Percentiles rank a stretch among this genome's conserved stretches.
phyloP scores from a whole-genome alignment of 2,329 filamentous ascomycete genomes.

The Fusarium drepaniforme region DNA sequence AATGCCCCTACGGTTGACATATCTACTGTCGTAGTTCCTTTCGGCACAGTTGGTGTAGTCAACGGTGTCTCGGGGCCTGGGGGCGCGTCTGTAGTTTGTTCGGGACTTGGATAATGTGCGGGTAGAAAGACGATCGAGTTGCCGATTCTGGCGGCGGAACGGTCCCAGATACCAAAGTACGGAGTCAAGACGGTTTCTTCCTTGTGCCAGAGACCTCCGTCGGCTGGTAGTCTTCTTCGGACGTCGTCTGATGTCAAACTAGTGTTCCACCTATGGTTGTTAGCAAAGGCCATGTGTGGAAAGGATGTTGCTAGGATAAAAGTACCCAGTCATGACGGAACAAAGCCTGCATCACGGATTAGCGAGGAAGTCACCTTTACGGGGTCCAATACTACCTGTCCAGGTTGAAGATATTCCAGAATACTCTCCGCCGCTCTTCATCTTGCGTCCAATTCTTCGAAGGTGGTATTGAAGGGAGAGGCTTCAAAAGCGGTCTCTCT shows the following conservation, averaged over 20 bases:
- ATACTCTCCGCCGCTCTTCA: constrained; percentile 48
- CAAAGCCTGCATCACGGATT: constrained; percentile 11
- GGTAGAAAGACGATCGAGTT: constrained; percentile 55
- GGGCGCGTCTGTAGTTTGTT: constrained; percentile 19
- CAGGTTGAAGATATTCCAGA: constrained; percentile 50
- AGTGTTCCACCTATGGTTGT: constrained; percentile 45
- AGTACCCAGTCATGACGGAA: constrained; percentile 34
- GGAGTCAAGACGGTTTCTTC: constrained; percentile 54
- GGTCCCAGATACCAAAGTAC: constrained; percentile 60
- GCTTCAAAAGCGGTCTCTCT: constrained; percentile 10
- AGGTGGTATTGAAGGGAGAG: background rate
- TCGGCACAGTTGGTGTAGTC: background rate
- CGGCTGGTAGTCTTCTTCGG: constrained; percentile 47
- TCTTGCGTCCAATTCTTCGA: constrained; percentile 49
- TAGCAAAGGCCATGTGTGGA: fast-evolving
- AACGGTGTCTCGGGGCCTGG: constrained; percentile 17
- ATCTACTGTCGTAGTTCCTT: constrained; percentile 30
- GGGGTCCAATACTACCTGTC: constrained; percentile 37
- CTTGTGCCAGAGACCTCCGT: constrained; percentile 56
- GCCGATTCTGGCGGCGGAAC: constrained; percentile 53
- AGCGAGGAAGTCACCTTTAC: fast-evolving
- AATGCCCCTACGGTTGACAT: constrained; percentile 58
- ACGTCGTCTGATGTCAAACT: constrained; percentile 50
- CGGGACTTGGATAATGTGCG: constrained; percentile 45
- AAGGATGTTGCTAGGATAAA: background rate